A percentile compares a stretch with the other conserved stretches of the same genome.
These are phyloP conservation scores for Dioscorea cayenensis DNA, from an alignment of 116 monocot species.

Conservation along the genomic window DNA sequence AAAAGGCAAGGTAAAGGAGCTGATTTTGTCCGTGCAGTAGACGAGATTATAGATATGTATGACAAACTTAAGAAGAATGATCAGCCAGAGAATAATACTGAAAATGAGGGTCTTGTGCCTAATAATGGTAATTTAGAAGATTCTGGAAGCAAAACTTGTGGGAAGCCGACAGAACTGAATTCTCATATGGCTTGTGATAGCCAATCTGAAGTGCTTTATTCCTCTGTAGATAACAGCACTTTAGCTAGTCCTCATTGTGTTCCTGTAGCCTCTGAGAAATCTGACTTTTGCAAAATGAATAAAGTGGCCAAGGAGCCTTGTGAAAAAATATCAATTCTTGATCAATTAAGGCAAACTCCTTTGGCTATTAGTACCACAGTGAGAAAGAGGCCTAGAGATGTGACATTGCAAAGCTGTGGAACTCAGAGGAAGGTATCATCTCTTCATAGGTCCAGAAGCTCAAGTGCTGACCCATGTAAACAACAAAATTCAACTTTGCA, in stretches of 20 bases:
- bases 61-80: slow-evolving; percentile 39
- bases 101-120: slow-evolving; percentile 17
- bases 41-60: slow-evolving; percentile 78
- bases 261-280: slow-evolving; percentile 6
- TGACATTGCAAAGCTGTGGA: slow-evolving; percentile 19
- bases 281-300: slow-evolving; percentile 23
- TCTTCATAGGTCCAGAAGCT: slow-evolving; percentile 52
- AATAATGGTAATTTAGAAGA: slow-evolving; percentile 20
- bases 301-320: slow-evolving; percentile 19
- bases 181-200: slow-evolving; percentile 2
- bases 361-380: slow-evolving; percentile 29
- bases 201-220: slow-evolving; percentile 17
- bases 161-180: slow-evolving; percentile 14
- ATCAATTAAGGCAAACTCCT: slow-evolving; percentile 51
- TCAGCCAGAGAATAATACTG: neutral
- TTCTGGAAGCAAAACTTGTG: slow-evolving; percentile 20
- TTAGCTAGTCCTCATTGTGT: slow-evolving; percentile 12
- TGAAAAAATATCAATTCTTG: slow-evolving; percentile 53
- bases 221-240: slow-evolving; percentile 14
- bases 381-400: slow-evolving; percentile 54
- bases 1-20: slow-evolving; percentile 93
- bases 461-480: slow-evolving; percentile 25
- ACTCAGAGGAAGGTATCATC: slow-evolving; percentile 32
- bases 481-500: slow-evolving; percentile 17
- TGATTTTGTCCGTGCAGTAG: slow-evolving; percentile 95